A percentile compares a stretch with the other conserved stretches of the same genome.
Conservation (phyloP, 257 asterid species). For the Nemophila menziesii region DNA sequence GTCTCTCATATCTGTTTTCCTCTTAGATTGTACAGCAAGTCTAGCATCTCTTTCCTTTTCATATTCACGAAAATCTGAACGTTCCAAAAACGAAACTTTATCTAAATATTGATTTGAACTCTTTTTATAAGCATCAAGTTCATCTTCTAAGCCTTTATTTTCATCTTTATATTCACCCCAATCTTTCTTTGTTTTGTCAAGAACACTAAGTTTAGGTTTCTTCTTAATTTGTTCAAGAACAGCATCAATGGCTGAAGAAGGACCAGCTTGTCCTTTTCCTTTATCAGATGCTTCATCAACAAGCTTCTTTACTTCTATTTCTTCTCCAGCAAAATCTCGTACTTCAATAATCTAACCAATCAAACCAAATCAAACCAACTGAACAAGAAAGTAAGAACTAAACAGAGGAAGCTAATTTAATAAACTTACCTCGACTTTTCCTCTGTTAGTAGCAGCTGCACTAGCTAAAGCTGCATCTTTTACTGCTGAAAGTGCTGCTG, state of each 20-base stretch:
- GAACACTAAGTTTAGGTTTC: slow-evolving; percentile 86
- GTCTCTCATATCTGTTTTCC: slow-evolving; percentile 78
- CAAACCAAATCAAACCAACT: not conserved
- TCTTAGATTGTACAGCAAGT: slow-evolving; percentile 62
- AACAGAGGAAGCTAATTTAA: not conserved
- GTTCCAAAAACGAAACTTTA: slow-evolving; percentile 72
- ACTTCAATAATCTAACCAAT: slow-evolving; percentile 54
- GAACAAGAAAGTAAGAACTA: not conserved
- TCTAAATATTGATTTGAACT: slow-evolving; percentile 89
- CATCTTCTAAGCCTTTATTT: slow-evolving; percentile 75
- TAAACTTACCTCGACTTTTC: slow-evolving; percentile 66
- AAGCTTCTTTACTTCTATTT: slow-evolving; percentile 66
- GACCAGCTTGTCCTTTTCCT: slow-evolving; percentile 47
- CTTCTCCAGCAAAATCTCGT: slow-evolving; percentile 90
- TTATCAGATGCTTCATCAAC: slow-evolving; percentile 58
- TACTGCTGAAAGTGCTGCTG: slow-evolving; percentile 90
- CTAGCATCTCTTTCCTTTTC: slow-evolving; percentile 94
- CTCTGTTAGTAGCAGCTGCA: slow-evolving; percentile 39
- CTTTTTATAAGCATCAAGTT: slow-evolving; percentile 86
- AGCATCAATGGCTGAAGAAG: slow-evolving; percentile 76
- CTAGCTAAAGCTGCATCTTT: slow-evolving; percentile 39
- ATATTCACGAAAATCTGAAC: slow-evolving; percentile 76
- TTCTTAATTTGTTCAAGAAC: slow-evolving; percentile 83
- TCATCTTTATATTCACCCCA: slow-evolving; percentile 97
- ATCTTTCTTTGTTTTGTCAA: slow-evolving; percentile 90